Conservation (phyloP, 1,284 basidiomycete species). For the Rhizoctonia solani region DNA sequence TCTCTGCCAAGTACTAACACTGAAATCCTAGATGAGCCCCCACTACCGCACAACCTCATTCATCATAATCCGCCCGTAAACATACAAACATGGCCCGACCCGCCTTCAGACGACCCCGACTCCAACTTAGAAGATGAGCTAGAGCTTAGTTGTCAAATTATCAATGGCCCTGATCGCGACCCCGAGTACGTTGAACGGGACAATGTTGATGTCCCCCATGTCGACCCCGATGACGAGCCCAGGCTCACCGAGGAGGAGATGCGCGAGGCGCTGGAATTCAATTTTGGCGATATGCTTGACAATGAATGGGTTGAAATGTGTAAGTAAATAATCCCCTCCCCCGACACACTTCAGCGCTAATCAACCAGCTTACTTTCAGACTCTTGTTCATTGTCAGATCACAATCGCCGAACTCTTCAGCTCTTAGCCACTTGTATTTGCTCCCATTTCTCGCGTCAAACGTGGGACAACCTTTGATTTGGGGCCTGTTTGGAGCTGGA, state of each 20-base stretch:
- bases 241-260: constrained; percentile 4
- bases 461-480: constrained; percentile 6
- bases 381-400: background rate
- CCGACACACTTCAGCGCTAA: no score
- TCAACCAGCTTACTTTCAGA: background rate
- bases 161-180: background rate
- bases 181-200: background rate
- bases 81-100: no score
- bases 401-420: background rate
- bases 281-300: background rate
- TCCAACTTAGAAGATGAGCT: no score
- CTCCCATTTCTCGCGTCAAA: constrained; percentile 7
- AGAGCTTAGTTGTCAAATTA: no score
- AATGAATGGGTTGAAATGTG: constrained; percentile 22
- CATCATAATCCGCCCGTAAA: no score
- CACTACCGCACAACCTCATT: no score
- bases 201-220: background rate
- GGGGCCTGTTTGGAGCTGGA: background rate
- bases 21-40: no score
- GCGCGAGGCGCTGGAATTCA: background rate
- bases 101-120: no score
- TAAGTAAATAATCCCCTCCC: background rate
- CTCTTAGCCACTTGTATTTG: constrained; percentile 5
- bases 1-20: no score
- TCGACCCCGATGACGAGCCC: background rate